These are phyloP conservation scores for Eucalyptus polyanthemos DNA, from an alignment of 345 rosid genomes.

Conservation along the genomic window DNA sequence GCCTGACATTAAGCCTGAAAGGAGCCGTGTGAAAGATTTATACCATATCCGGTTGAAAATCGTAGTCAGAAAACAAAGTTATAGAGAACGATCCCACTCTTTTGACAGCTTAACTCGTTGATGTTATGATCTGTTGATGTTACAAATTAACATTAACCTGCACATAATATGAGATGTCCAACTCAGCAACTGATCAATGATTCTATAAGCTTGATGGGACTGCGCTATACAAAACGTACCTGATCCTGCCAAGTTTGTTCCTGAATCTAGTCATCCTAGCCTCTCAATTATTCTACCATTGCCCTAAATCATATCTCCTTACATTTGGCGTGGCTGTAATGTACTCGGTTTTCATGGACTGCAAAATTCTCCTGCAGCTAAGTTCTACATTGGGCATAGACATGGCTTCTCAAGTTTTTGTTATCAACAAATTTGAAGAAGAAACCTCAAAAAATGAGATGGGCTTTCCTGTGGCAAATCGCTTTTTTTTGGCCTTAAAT, in stretches of 20 bases:
- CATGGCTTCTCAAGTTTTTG: not conserved
- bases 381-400: not conserved
- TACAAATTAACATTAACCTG: not conserved
- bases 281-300: not conserved
- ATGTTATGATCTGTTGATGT: not conserved
- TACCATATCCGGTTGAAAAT: not conserved
- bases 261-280: not conserved
- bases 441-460: not conserved
- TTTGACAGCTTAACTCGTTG: not conserved
- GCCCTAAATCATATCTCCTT: not conserved
- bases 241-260: not conserved
- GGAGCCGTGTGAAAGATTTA: not conserved
- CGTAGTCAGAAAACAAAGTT: not conserved
- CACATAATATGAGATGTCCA: not conserved
- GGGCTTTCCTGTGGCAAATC: not conserved
- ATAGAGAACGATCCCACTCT: not conserved
- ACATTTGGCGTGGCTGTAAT: not conserved
- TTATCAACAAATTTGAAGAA: not conserved
- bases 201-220: not conserved
- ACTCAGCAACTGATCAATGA: not conserved
- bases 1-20: not conserved
- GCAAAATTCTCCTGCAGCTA: not conserved
- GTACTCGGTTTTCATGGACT: not conserved
- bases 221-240: not conserved
- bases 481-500: not conserved